Evolutionary conservation across 257 asterid species (phyloP).

Genomic region (Leptodermis oblonga): DNA sequence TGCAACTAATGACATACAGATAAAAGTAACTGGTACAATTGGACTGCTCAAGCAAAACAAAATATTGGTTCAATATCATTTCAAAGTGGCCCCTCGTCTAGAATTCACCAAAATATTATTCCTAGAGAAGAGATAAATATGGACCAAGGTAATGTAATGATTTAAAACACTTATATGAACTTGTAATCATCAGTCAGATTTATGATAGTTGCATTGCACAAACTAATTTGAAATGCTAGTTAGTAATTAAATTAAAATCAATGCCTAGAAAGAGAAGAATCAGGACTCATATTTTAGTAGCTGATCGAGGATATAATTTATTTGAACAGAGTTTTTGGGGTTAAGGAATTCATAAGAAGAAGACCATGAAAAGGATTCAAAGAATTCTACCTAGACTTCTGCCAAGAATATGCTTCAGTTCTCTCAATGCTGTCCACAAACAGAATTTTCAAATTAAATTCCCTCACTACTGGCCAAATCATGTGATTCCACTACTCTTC

Average conservation of each 20-base stretch:
- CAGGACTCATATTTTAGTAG: background rate
- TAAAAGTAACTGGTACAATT: background rate
- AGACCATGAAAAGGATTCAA: background rate
- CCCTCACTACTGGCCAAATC: background rate
- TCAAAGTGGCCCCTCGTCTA: background rate
- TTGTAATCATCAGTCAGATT: slow-evolving; percentile 3
- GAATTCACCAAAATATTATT: background rate
- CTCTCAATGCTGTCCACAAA: background rate
- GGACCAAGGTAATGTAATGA: background rate
- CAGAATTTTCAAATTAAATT: background rate
- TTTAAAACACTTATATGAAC: slow-evolving; percentile 2
- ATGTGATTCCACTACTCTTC: background rate
- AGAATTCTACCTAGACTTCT: background rate
- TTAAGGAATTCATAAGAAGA: background rate
- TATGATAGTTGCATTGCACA: background rate
- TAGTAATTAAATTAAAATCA: background rate
- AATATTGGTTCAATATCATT: background rate
- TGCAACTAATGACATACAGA: background rate
- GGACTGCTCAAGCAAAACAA: background rate
- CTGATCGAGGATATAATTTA: background rate
- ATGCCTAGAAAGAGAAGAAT: background rate
- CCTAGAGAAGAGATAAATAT: background rate
- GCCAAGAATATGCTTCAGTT: background rate
- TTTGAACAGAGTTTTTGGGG: background rate
- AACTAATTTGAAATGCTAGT: slow-evolving; percentile 1